Evolutionary conservation across 805 yeast genomes (phyloP), one percentile per base, ranked within the genome.

Genomic region (Blastobotrys peoriensis): DNA sequence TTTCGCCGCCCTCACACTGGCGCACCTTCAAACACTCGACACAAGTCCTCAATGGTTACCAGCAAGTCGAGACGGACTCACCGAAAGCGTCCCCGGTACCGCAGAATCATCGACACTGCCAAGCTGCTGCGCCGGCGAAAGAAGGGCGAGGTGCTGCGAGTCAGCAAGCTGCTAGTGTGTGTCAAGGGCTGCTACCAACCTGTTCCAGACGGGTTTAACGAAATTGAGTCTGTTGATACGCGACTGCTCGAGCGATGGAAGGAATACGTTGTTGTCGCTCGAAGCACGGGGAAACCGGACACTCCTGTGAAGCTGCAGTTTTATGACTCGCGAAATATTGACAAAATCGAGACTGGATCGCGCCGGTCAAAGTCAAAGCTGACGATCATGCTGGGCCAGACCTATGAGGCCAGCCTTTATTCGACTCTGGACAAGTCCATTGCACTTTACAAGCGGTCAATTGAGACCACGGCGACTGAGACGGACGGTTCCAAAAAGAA

Each of bases 341-440:
- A 64, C 13, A 50, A 50, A 35, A 30, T 20, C 44, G 59, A 30
- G n/a, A 44, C 43, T 28, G 38, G 13, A 49, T 51, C 19, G 15
- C 19, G 35, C 4, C 33, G 47, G 1, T 46, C 50, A 18, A 57
- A 51, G 34, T 53, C 55, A 42, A 57, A 54, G 36, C 42, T 62
- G 33, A 42, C 41, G 5, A 36, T 64, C 15, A 48, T 47, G 3
- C 35, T 55, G 3, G 52, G 64, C 42, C 50, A 47, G 2, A 30
- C 50, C 5, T 68, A 69, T 34, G 47, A 60, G 1, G 76, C 83
- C 1, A 69, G 65, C 19, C 69, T 86, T 34, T 85, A 81, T 56
- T 85, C 81, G 37, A 61, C 74, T 0, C 61, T 81, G 27, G 97
- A 89, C 56, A 81, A 85, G 55, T 74, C 93, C 0, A 68, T 89